Evolutionary conservation across 2,329 filamentous ascomycete genomes (phyloP).

Genomic region (Cercospora sesami): DNA sequence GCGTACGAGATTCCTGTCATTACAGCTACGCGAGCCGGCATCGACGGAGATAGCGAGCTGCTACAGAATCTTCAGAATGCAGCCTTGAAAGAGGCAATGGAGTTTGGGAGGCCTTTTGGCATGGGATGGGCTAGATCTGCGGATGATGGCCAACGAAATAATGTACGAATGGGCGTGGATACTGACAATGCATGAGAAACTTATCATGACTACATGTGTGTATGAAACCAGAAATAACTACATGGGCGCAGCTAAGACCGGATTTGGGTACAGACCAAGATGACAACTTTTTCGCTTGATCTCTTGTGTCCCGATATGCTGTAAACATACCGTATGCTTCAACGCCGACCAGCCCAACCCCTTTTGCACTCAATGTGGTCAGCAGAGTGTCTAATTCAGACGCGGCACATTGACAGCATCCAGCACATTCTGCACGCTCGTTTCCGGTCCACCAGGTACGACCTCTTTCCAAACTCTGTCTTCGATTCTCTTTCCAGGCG

Average conservation of each 20-base stretch:
- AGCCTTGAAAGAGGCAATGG: neutral
- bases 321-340: neutral
- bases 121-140: neutral
- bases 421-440: constrained; percentile 66
- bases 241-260: neutral
- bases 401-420: constrained; percentile 38
- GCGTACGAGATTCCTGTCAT: too few relatives aligned
- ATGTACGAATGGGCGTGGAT: neutral
- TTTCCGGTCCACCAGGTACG: constrained; percentile 63
- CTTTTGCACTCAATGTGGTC: neutral
- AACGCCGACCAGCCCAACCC: too few relatives aligned
- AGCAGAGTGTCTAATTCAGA: neutral
- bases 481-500: constrained; percentile 47
- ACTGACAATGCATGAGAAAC: neutral
- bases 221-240: neutral
- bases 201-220: neutral
- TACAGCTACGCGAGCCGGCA: too few relatives aligned
- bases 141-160: neutral
- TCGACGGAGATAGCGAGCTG: too few relatives aligned
- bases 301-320: neutral
- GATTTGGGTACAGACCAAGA: neutral
- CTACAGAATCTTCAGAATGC: too few relatives aligned
- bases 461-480: constrained; percentile 64
- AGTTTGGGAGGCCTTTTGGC: neutral
- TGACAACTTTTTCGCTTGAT: neutral